Base-by-base conservation (phyloP, 2,329 filamentous ascomycete genomes). In the Epichloe bromicola region DNA sequence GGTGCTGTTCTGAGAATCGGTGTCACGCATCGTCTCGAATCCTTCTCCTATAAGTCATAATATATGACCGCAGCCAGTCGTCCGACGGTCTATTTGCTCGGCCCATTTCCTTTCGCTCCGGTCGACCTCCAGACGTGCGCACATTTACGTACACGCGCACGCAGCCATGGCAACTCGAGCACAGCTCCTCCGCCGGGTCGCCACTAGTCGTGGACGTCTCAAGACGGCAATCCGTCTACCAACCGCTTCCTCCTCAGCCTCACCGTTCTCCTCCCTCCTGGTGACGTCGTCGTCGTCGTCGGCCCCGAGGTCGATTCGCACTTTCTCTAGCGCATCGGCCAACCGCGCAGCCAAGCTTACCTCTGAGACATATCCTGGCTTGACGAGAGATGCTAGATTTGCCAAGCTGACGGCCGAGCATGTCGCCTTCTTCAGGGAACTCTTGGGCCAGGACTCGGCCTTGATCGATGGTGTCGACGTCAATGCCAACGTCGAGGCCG, bases 301-400 rank as follows among this genome's bases (percentile, higher is more conserved):
- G 47, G 49, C 58, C n/a, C 56, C 58, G 34, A 60, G 59, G 33
- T 57, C 59, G 38, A 47, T 51, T 33, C 50, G 52, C 15, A 26
- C 49, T 2, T 69, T 34, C 53, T 56, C n/a, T 55, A 57, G 14
- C 59, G 61, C 47, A 48, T 54, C 15, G 53, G 53, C 6, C 50
- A 57, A 46, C 53, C 55, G 49, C 51, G 54, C 55, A 30, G 58
- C 63, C 63, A 87, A 86, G 66, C 86, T 86, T 70, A 98, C 93
- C 15, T 81, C 87, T 50, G 87, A 95, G 59, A 85, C 83, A 50
- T 93, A 94, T 62, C 91, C 93, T 8, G 76, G 85, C 53, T 74
- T 98, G 61, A 80, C 90, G 71, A 80, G 93, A 58, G 82, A 96
- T 62, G 66, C 79, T 14, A 83, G 81, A 30, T 98, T 93, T 67